Conservation (phyloP, 2,329 filamentous ascomycete species). For the Madurella fahalii region DNA sequence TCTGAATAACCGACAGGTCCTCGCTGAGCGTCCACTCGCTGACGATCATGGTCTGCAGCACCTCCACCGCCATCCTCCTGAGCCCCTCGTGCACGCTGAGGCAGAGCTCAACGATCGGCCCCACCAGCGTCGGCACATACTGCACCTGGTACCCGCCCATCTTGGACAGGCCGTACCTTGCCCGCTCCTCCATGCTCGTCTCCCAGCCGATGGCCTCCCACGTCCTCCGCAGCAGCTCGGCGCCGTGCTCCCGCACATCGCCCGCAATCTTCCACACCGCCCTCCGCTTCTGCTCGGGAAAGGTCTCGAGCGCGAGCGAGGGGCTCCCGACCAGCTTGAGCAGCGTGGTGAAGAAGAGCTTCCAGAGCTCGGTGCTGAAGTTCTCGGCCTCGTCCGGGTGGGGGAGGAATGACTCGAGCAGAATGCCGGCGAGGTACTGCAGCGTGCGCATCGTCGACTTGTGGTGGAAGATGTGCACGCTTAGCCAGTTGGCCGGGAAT, state of each 20-base stretch:
- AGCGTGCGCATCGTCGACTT: constrained; percentile 83
- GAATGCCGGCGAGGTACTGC: constrained; percentile 72
- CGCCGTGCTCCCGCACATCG: constrained; percentile 88
- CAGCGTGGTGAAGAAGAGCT: constrained; percentile 83
- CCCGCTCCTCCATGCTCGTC: constrained; percentile 71
- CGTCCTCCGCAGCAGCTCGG: constrained; percentile 74
- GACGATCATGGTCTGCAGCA: constrained; percentile 96
- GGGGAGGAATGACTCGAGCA: constrained; percentile 81
- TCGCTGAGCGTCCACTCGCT: constrained; percentile 97
- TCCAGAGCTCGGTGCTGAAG: constrained; percentile 94
- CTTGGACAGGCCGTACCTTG: constrained; percentile 71
- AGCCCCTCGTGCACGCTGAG: constrained; percentile 92
- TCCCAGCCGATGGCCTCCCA: constrained; percentile 99
- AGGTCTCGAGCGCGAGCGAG: constrained; percentile 86
- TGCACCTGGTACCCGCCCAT: constrained; percentile 98
- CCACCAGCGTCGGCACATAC: constrained; percentile 89
- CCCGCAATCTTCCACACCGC: constrained; percentile 99
- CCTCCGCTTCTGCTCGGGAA: constrained; percentile 91
- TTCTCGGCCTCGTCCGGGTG: constrained; percentile 85
- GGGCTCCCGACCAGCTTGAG: constrained; percentile 86
- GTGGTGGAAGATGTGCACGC: constrained; percentile 88
- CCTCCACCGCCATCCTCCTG: constrained; percentile 83
- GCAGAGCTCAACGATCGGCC: constrained; percentile 88
- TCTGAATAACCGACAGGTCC: constrained; percentile 85
- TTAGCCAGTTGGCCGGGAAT: constrained; percentile 86